A percentile compares a stretch with the other conserved stretches of the same genome.
Evolutionary conservation across 2,329 filamentous ascomycete genomes (phyloP).

Genomic region (Aaosphaeria arxii): DNA sequence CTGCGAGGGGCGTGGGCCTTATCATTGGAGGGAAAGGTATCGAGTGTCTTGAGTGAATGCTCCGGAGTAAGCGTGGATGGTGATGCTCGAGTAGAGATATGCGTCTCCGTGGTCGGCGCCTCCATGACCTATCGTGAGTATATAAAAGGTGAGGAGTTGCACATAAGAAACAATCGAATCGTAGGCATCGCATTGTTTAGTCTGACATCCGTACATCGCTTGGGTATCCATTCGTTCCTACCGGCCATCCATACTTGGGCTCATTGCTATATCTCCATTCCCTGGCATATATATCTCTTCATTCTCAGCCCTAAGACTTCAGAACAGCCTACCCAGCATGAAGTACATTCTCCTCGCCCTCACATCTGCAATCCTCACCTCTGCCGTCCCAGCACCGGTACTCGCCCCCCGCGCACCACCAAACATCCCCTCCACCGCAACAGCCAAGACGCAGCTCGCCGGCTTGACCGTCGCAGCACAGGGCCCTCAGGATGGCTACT

Average conservation of each 20-base stretch:
- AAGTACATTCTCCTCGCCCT: constrained; percentile 26
- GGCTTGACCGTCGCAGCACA: constrained; percentile 57
- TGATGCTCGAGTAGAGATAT: constrained; percentile 1
- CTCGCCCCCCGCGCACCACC: constrained; percentile 47
- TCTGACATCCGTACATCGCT: neutral
- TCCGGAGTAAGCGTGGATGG: constrained; percentile 15
- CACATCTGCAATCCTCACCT: constrained; percentile 17
- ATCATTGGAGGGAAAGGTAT: constrained; percentile 18
- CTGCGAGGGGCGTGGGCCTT: constrained; percentile 19
- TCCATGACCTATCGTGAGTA: neutral
- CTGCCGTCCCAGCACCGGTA: constrained; percentile 27
- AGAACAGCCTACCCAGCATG: constrained; percentile 16
- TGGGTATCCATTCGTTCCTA: neutral
- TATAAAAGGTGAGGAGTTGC: neutral
- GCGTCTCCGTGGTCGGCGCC: neutral
- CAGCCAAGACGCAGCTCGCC: constrained; percentile 58
- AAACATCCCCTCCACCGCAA: constrained; percentile 59
- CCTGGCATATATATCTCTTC: neutral
- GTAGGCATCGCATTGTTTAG: neutral
- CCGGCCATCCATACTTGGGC: neutral
- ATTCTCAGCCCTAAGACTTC: neutral
- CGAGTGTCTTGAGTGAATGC: constrained; percentile 3
- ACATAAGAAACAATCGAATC: neutral
- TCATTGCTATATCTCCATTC: neutral
- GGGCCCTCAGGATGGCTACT: constrained; percentile 57